Conservation (phyloP, 805 yeast species). For the Candida endomychidarum region DNA sequence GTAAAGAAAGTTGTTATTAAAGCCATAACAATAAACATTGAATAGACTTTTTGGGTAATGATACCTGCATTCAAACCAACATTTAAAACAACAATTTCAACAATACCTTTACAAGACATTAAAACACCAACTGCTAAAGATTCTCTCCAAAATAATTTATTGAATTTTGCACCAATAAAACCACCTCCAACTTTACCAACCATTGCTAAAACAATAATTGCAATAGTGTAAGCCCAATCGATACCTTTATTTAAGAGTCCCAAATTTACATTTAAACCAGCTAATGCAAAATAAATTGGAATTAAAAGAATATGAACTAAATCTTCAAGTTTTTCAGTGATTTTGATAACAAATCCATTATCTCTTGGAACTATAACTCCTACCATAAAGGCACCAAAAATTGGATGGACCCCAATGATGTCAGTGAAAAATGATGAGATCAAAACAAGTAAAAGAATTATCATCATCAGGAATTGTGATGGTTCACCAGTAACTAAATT, state of each 20-base stretch:
- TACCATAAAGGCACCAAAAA: slow-evolving; percentile 79
- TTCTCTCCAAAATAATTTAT: slow-evolving; percentile 71
- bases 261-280: slow-evolving; percentile 71
- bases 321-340: slow-evolving; percentile 77
- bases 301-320: slow-evolving; percentile 67
- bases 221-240: slow-evolving; percentile 79
- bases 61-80: slow-evolving; percentile 74
- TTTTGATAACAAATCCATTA: slow-evolving; percentile 64
- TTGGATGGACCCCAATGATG: slow-evolving; percentile 83
- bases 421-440: slow-evolving; percentile 76
- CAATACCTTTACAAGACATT: slow-evolving; percentile 89
- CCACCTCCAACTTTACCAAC: slow-evolving; percentile 70
- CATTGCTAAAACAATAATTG: slow-evolving; percentile 65
- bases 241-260: slow-evolving; percentile 61
- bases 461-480: slow-evolving; percentile 57
- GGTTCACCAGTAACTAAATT: slow-evolving; percentile 62
- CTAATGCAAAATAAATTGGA: slow-evolving; percentile 77
- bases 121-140: slow-evolving; percentile 73
- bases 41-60: slow-evolving; percentile 60
- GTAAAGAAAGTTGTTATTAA: slow-evolving; percentile 75
- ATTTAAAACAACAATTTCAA: slow-evolving; percentile 75
- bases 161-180: slow-evolving; percentile 56
- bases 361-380: slow-evolving; percentile 79
- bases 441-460: slow-evolving; percentile 56
- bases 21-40: slow-evolving; percentile 86